A percentile compares a stretch with the other conserved stretches of the same genome.
Conservation (phyloP, 805 yeast genomes). For the Ogataea glucozyma region DNA sequence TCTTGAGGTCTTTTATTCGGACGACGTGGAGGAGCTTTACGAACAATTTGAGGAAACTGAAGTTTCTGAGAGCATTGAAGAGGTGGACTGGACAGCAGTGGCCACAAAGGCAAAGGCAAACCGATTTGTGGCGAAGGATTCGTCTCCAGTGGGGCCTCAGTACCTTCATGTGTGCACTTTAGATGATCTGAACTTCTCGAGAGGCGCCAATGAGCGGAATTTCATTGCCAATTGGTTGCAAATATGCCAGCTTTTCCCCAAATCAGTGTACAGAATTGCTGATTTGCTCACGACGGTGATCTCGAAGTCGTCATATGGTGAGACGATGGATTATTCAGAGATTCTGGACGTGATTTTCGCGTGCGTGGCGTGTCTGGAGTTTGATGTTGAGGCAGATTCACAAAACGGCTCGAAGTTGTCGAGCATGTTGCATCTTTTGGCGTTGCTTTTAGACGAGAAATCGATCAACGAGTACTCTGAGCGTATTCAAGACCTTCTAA, state of each 20-base stretch:
- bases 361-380: slow-evolving; percentile 37
- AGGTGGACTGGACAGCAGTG: slow-evolving; percentile 23
- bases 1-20: slow-evolving; percentile 22
- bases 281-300: slow-evolving; percentile 40
- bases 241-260: slow-evolving; percentile 46
- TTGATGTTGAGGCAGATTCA: slow-evolving; percentile 24
- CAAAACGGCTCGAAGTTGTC: slow-evolving; percentile 35
- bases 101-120: slow-evolving; percentile 18
- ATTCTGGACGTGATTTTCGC: slow-evolving; percentile 40
- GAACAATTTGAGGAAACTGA: slow-evolving; percentile 35
- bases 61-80: slow-evolving; percentile 14
- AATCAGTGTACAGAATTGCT: slow-evolving; percentile 36
- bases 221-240: slow-evolving; percentile 45
- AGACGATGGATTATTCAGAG: slow-evolving; percentile 35
- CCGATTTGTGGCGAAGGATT: slow-evolving; percentile 26
- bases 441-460: slow-evolving; percentile 42
- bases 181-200: slow-evolving; percentile 42
- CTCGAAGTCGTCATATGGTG: slow-evolving; percentile 35
- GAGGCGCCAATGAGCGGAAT: slow-evolving; percentile 38
- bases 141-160: slow-evolving; percentile 40
- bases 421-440: slow-evolving; percentile 44
- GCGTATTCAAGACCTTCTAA: slow-evolving; percentile 38
- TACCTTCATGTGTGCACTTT: slow-evolving; percentile 39
- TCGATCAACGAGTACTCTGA: slow-evolving; percentile 39
- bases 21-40: slow-evolving; percentile 25